These are phyloP conservation scores for Plantago coronopus DNA, from an alignment of 305 asterid species.

Conservation along the genomic window DNA sequence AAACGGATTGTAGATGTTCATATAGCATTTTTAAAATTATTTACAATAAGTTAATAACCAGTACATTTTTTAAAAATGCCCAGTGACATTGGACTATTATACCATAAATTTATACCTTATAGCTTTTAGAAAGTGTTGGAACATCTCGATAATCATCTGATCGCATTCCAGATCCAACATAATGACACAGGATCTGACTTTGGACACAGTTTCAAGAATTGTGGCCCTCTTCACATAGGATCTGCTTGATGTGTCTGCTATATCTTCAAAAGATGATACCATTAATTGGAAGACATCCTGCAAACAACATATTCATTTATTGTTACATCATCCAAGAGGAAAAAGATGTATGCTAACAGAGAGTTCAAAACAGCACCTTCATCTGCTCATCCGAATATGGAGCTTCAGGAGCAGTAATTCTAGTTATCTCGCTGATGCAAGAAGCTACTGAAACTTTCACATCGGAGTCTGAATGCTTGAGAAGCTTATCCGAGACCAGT, in stretches of 20 bases:
- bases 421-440: constrained; percentile 87
- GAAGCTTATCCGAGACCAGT: constrained; percentile 53
- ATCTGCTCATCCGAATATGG: constrained; percentile 72
- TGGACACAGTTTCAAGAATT: constrained; percentile 86
- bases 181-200: constrained; percentile 84
- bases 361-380: constrained; percentile 51
- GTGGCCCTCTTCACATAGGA: constrained; percentile 64
- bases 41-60: neutral
- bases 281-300: constrained; percentile 89
- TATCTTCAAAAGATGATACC: constrained; percentile 74
- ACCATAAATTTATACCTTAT: constrained; percentile 50
- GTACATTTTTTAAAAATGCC: no score
- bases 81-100: constrained; percentile 10
- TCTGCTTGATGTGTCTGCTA: constrained; percentile 63
- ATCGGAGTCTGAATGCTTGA: constrained; percentile 68
- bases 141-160: constrained; percentile 77
- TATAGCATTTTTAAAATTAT: neutral
- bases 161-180: constrained; percentile 98
- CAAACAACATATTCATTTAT: constrained; percentile 28
- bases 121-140: constrained; percentile 63
- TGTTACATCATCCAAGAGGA: constrained; percentile 21
- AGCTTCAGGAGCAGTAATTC: constrained; percentile 89
- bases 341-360: neutral
- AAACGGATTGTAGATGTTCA: neutral
- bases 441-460: constrained; percentile 87